Conservation (phyloP, 2,329 filamentous ascomycete genomes). For the Penicillium sp. region DNA sequence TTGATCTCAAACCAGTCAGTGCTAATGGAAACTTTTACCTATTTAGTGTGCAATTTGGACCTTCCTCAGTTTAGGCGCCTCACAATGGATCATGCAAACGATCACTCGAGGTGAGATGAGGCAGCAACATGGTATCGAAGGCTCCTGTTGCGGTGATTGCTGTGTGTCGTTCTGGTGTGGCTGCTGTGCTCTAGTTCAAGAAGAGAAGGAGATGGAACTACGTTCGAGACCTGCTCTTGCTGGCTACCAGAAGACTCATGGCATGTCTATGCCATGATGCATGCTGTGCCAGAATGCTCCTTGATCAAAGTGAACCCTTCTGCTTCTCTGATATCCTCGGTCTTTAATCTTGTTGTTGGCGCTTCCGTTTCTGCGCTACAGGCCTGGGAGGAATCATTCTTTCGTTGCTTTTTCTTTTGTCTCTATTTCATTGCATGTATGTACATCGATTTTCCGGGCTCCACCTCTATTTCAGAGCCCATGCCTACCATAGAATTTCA, state of each 20-base stretch:
- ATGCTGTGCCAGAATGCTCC: too few relatives aligned
- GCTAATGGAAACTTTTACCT: neutral
- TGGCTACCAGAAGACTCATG: neutral
- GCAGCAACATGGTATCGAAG: conserved; percentile 16
- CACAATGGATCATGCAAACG: conserved; percentile 24
- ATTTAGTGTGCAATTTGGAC: conserved; percentile 18
- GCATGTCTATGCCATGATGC: neutral
- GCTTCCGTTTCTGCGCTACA: too few relatives aligned
- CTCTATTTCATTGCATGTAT: too few relatives aligned
- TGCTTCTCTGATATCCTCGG: too few relatives aligned
- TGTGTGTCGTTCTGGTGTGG: conserved; percentile 17
- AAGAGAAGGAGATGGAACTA: conserved; percentile 24
- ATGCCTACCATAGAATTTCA: too few relatives aligned
- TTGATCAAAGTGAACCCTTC: too few relatives aligned
- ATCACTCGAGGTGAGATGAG: conserved; percentile 19
- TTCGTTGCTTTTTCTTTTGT: too few relatives aligned
- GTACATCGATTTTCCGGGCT: too few relatives aligned
- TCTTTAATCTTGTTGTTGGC: too few relatives aligned
- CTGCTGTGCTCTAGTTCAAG: conserved; percentile 24
- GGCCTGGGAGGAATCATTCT: too few relatives aligned
- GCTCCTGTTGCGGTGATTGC: conserved; percentile 22
- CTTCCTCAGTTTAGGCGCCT: conserved; percentile 11
- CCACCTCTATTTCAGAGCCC: too few relatives aligned
- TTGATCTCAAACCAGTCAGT: too few relatives aligned
- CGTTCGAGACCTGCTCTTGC: conserved; percentile 9